phyloP scores from a whole-genome alignment of 176 grass and related monocot species.

The Cymbopogon citratus region DNA sequence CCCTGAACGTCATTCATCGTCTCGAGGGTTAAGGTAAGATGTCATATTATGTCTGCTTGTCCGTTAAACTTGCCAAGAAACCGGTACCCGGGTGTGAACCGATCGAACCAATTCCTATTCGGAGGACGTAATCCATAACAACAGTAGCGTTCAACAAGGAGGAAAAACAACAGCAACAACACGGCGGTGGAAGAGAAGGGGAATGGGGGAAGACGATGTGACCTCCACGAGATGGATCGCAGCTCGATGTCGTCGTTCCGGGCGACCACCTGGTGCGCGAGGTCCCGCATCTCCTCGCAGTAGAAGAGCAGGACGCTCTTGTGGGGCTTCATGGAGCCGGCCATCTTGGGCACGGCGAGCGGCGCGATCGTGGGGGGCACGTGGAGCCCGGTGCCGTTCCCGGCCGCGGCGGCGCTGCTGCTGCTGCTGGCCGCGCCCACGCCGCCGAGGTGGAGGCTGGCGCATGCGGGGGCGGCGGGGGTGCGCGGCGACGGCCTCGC shows the following conservation, averaged over 20 bases:
- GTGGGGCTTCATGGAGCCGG: background rate
- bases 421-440: conserved; percentile 1
- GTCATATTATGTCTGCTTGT: background rate
- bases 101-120: background rate
- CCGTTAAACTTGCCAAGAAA: background rate
- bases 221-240: conserved; percentile 88
- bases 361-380: conserved; percentile 34
- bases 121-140: background rate
- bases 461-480: conserved; percentile 11
- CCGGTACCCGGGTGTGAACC: background rate
- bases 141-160: background rate
- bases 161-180: background rate
- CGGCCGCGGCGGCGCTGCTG: background rate
- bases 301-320: conserved; percentile 88
- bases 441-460: conserved; percentile 50
- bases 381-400: conserved; percentile 38
- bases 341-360: conserved; percentile 39
- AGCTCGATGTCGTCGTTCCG: conserved; percentile 84
- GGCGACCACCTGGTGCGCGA: conserved; percentile 60
- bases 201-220: background rate
- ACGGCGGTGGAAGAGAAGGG: background rate
- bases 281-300: conserved; percentile 91
- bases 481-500: conserved; percentile 21
- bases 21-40: background rate
- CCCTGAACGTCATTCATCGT: background rate